Evolutionary conservation across 305 asterid genomes (phyloP).

Genomic region (Plantago rigida): DNA sequence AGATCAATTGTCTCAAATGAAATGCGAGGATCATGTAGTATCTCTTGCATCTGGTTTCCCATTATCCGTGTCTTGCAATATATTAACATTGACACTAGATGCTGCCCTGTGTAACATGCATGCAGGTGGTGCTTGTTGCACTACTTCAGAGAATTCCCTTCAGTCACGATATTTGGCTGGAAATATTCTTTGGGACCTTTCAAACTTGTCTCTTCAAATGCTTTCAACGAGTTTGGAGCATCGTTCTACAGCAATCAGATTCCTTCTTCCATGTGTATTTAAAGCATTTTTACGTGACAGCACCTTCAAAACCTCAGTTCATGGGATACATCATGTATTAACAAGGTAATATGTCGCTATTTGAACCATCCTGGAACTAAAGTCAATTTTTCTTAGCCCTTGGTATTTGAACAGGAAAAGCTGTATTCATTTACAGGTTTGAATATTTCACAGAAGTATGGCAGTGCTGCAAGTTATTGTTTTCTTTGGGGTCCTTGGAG

Average conservation of each 20-base stretch:
- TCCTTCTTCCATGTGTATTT: constrained; percentile 66
- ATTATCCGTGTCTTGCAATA: constrained; percentile 51
- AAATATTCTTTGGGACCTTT: constrained; percentile 75
- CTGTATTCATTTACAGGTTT: constrained; percentile 44
- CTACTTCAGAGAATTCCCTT: constrained; percentile 31
- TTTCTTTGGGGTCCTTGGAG: constrained; percentile 63
- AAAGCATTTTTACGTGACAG: constrained; percentile 39
- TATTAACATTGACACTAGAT: constrained; percentile 51
- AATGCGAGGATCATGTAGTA: constrained; percentile 27
- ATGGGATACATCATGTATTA: constrained; percentile 41
- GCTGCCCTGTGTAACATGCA: constrained; percentile 41
- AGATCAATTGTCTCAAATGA: constrained; percentile 26
- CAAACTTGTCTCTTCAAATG: constrained; percentile 54
- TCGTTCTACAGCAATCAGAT: constrained; percentile 62
- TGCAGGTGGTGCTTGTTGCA: constrained; percentile 29
- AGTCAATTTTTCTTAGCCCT: constrained; percentile 16
- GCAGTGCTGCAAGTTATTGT: constrained; percentile 63
- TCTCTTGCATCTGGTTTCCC: constrained; percentile 47
- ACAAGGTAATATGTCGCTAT: constrained; percentile 45
- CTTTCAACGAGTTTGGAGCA: constrained; percentile 60
- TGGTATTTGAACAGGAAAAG: constrained; percentile 10
- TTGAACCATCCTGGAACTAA: constrained; percentile 16
- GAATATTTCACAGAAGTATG: constrained; percentile 48
- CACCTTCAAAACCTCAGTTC: constrained; percentile 43
- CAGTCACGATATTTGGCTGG: constrained; percentile 41